These are phyloP conservation scores for Orychophragmus violaceus DNA, from an alignment of 345 rosid genomes.

Conservation along the genomic window DNA sequence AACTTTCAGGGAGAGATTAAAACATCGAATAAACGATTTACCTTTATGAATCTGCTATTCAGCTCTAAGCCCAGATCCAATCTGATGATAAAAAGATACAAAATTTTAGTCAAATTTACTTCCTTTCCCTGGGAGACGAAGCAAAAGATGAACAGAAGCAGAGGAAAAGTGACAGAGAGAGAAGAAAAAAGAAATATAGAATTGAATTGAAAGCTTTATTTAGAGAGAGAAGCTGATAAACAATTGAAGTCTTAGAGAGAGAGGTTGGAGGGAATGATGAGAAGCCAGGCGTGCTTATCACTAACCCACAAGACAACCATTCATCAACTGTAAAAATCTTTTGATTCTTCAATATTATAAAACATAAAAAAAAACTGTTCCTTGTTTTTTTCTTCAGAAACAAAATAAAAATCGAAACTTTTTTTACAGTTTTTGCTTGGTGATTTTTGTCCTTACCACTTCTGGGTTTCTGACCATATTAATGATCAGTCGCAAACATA, in stretches of 20 bases:
- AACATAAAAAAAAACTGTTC: not conserved
- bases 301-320: slow-evolving; percentile 47
- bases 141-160: slow-evolving; percentile 22
- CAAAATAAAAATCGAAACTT: not conserved
- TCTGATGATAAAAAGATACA: slow-evolving; percentile 18
- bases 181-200: slow-evolving; percentile 9
- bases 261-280: slow-evolving; percentile 72
- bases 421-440: slow-evolving; percentile 10
- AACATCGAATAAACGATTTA: not conserved
- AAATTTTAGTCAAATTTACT: slow-evolving; percentile 6
- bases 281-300: slow-evolving; percentile 96
- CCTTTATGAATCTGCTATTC: slow-evolving; percentile 29
- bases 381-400: not conserved
- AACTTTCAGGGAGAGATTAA: not conserved
- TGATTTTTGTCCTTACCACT: slow-evolving; percentile 17
- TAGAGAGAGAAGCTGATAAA: slow-evolving; percentile 32
- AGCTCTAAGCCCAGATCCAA: slow-evolving; percentile 55
- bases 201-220: slow-evolving; percentile 21
- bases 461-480: slow-evolving; percentile 11
- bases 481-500: not conserved
- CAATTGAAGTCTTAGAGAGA: slow-evolving; percentile 25
- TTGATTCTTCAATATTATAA: not conserved
- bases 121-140: slow-evolving; percentile 6
- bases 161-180: slow-evolving; percentile 27
- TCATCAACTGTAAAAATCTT: slow-evolving; percentile 28